Percentiles rank a stretch among this genome's conserved stretches.
Evolutionary conservation across 371 early-diverging fungal genomes (phyloP).

Genomic region (Rhizopus microsporus): DNA sequence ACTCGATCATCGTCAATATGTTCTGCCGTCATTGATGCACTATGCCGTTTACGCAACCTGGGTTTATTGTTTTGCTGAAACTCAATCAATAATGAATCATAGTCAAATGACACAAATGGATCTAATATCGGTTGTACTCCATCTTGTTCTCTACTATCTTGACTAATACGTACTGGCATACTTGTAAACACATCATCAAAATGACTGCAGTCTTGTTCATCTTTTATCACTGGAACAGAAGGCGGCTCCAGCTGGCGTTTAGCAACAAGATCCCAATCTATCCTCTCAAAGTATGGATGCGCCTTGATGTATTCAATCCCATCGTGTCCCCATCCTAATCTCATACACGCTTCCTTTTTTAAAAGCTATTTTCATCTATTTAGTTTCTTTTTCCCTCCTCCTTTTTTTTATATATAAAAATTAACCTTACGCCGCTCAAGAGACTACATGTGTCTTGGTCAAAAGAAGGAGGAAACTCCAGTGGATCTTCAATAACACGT

Average conservation of each 20-base stretch:
- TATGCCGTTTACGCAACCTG: constrained; percentile 30
- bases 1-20: constrained; percentile 7
- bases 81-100: constrained; percentile 2
- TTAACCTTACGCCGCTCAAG: constrained; percentile 58
- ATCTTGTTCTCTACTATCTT: constrained; percentile 13
- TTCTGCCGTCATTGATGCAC: constrained; percentile 24
- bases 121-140: constrained; percentile 12
- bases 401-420: constrained; percentile 1
- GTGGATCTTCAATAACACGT: constrained; percentile 72
- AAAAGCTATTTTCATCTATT: constrained; percentile 48
- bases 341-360: constrained; percentile 64
- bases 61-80: constrained; percentile 12
- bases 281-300: constrained; percentile 64
- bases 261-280: constrained; percentile 71
- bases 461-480: constrained; percentile 69
- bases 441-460: constrained; percentile 56
- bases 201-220: constrained; percentile 58
- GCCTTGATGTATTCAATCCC: constrained; percentile 64
- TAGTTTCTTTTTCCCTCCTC: not conserved
- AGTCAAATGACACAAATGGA: constrained; percentile 36
- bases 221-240: constrained; percentile 48
- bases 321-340: constrained; percentile 59
- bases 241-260: constrained; percentile 57
- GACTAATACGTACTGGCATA: constrained; percentile 55
- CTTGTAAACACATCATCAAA: constrained; percentile 66